phyloP scores from a whole-genome alignment of 148 eudicot genomes.

The Rhododendron ovatum region DNA sequence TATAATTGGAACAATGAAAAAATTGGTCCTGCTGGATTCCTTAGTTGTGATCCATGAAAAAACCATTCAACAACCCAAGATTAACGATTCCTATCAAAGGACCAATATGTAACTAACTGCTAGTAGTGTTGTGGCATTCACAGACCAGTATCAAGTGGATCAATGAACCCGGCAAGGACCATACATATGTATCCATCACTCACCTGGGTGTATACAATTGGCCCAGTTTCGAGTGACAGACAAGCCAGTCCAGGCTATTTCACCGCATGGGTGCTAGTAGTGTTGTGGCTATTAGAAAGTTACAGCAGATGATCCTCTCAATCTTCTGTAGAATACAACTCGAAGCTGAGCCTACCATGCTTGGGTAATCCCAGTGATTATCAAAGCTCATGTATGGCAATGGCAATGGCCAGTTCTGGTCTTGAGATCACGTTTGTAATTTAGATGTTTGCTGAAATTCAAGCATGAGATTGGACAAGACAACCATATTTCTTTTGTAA shows the following conservation, averaged over 20 bases:
- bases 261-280: neutral
- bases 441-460: neutral
- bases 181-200: neutral
- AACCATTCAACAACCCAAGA: no score
- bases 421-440: neutral
- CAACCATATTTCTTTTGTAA: neutral
- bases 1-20: no score
- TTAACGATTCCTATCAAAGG: no score
- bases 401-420: neutral
- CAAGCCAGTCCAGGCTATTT: constrained; percentile 24
- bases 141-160: constrained; percentile 35
- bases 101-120: no score
- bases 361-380: neutral
- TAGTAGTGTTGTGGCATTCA: no score
- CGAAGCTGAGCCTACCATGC: neutral
- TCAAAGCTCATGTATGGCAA: neutral
- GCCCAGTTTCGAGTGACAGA: constrained; percentile 40
- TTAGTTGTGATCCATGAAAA: no score
- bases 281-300: neutral
- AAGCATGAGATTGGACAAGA: neutral
- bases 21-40: no score
- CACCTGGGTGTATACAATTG: constrained; percentile 46
- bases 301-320: constrained; percentile 10
- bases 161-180: constrained; percentile 73
- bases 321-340: neutral